Base-by-base conservation (phyloP, 257 asterid species). In the Dorcoceras hygrometricum region DNA sequence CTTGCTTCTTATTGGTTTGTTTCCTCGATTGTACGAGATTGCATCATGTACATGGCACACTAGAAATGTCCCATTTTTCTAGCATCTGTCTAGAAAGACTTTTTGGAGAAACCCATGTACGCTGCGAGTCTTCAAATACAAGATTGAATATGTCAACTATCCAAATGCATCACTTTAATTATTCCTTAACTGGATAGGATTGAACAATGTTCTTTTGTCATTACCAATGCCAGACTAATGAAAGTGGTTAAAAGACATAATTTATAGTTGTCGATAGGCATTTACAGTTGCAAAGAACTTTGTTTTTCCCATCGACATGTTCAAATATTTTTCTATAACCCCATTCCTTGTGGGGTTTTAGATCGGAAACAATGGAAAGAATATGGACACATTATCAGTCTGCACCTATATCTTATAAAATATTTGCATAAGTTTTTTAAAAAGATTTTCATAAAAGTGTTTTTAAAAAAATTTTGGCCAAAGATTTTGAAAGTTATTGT, bases 121-220 rank as follows among this genome's bases (percentile, higher is more conserved):
- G 77, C 71, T 76, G 57, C 48, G 75, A 79, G 76, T 57, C 83
- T 79, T 77, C 57, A 74, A 23, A 66, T 39, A 73, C 76, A 69
- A 79, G 83, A 29, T 68, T 77, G 79, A 71, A 71, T 66, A 48
- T 77, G 77, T 75, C 77, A 78, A 82, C 73, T 75, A 24, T 59
- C 70, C 73, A 72, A 69, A 39, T 68, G 27, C 69, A 25, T 43
- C 27, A 53, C 71, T 76, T 55, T 29, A 12, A 66, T 70, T 82
- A 77, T 83, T 85, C 88, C 81, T 59, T 65, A 53, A 69, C 59
- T 72, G 87, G 94, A 82, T 80, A 85, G 86, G 84, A 62, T 71
- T 73, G 80, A 80, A 76, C 73, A 69, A 68, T 68, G 71, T 59
- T 56, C 80, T 63, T 63, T 82, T 83, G 97, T 83, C 80, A 77